phyloP scores from a whole-genome alignment of 768 basidiomycete genomes.

The Glaciozyma martinii region DNA sequence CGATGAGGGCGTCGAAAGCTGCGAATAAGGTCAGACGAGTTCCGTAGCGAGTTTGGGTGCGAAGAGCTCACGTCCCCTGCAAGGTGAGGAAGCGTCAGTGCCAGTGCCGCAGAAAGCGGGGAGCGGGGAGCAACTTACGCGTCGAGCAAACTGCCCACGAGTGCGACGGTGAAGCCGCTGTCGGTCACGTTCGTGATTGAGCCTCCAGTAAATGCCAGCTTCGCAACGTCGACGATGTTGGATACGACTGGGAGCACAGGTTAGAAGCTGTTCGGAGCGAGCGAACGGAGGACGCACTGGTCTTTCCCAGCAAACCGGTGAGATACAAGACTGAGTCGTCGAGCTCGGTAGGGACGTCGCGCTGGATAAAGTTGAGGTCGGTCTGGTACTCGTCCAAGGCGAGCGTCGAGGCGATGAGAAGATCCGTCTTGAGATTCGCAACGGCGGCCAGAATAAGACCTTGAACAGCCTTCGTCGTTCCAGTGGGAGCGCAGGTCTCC shows the following conservation, averaged over 20 bases:
- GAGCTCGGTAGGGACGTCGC: constrained; percentile 52
- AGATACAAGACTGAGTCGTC: constrained; percentile 58
- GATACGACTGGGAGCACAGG: constrained; percentile 4
- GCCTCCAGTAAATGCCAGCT: constrained; percentile 50
- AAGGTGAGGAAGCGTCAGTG: too few species aligned
- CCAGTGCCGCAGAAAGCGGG: too few species aligned
- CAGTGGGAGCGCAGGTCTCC: constrained; percentile 53
- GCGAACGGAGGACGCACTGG: constrained; percentile 33
- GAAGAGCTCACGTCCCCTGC: constrained; percentile 42
- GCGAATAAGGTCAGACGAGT: constrained; percentile 39
- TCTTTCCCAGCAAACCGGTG: constrained; percentile 60
- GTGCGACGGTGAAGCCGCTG: constrained; percentile 55
- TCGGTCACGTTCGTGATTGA: constrained; percentile 54
- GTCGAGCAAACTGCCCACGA: constrained; percentile 37
- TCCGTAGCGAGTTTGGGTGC: constrained; percentile 40
- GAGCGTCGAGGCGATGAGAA: constrained; percentile 49
- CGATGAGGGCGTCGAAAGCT: constrained; percentile 24
- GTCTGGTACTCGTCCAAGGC: constrained; percentile 59
- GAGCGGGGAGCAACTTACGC: neutral
- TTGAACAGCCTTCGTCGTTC: constrained; percentile 50
- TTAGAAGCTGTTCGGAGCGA: constrained; percentile 46
- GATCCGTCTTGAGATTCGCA: constrained; percentile 48
- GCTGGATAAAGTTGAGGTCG: constrained; percentile 53
- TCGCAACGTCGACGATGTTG: constrained; percentile 50
- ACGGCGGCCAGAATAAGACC: constrained; percentile 57